Percentiles rank a stretch among this genome's conserved stretches.
phyloP scores from a whole-genome alignment of 129 eudicot genomes.

The Flaveria sonorensis region DNA sequence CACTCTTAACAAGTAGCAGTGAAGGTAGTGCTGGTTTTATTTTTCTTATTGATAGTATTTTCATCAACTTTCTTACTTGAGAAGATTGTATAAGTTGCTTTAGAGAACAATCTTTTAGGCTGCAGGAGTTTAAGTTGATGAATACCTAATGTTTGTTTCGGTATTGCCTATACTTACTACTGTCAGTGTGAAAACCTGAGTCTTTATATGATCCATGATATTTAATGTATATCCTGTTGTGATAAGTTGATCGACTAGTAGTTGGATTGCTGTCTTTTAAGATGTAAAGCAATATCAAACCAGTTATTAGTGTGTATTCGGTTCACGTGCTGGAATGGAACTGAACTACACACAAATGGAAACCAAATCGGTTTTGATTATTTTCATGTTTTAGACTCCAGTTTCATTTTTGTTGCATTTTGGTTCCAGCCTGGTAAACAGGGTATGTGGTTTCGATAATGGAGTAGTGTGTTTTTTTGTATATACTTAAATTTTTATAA shows the following conservation, averaged over 20 bases:
- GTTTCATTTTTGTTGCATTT: neutral
- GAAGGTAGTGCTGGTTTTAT: conserved; percentile 18
- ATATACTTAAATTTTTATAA: no score
- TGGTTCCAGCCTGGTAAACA: no score
- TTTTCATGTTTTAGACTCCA: neutral
- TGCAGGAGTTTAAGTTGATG: conserved; percentile 22
- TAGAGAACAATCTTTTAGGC: neutral
- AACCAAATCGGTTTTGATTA: neutral
- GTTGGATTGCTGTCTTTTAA: neutral
- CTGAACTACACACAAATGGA: neutral
- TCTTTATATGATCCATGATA: neutral
- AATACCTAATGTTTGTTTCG: neutral
- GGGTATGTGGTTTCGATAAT: no score
- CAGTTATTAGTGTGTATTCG: neutral
- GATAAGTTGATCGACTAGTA: neutral
- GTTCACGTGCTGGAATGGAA: neutral
- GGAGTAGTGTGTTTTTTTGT: no score
- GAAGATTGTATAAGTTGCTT: conserved; percentile 19
- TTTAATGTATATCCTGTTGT: neutral
- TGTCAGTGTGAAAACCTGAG: neutral
- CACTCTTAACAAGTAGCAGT: conserved; percentile 17
- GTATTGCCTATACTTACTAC: neutral
- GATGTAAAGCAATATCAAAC: neutral
- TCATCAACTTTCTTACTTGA: neutral
- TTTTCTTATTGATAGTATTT: neutral